Evolutionary conservation across 345 rosid genomes (phyloP), one percentile per base, ranked within the genome.

Genomic region (Rubroshorea leprosula): DNA sequence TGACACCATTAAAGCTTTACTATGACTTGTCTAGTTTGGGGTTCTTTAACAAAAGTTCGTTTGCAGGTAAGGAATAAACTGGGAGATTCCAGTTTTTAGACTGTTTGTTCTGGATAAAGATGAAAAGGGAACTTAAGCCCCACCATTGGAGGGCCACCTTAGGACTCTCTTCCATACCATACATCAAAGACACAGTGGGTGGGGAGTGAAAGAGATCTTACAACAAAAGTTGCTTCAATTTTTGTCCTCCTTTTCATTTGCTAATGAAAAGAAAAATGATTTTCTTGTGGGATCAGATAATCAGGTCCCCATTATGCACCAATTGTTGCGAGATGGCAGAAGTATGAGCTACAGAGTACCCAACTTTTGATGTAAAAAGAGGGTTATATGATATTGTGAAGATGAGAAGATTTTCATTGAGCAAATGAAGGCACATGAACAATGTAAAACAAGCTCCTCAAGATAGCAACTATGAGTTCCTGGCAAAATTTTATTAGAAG

Each of bases 191-290:
- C 59, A 55, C 0, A 21, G 16, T n/a, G 10, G 18, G 47, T 15
- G 6, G 45, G 48, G 55, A 49, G 49, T 31, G 49, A 49, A 60
- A 35, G 38, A 60, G 55, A 49, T 47, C 7, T 60, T 27, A 31
- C 64, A 20, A 54, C 55, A 49, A 60, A 60, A 60, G 64, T 60
- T 35, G 64, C 1, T 29, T 49, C 48, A 16, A n/a, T 60, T 60
- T 60, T 35, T 60, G 55, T 48, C 54, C 19, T 29, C 44, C 26
- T 18, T 60, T 50, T 29, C 44, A 25, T 18, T 60, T 50, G 35
- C 3, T 15, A 5, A 24, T 27, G 19, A 8, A 59, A 59, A 60
- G 64, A 47, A 60, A 31, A 29, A 21, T 20, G 29, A 31, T 54
- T 49, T 60, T 49, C 55, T 0, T 18, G 35, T 35, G 12, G n/a